Evolutionary conservation across 1,284 basidiomycete genomes (phyloP).

Genomic region (Irpex rosettiformis): DNA sequence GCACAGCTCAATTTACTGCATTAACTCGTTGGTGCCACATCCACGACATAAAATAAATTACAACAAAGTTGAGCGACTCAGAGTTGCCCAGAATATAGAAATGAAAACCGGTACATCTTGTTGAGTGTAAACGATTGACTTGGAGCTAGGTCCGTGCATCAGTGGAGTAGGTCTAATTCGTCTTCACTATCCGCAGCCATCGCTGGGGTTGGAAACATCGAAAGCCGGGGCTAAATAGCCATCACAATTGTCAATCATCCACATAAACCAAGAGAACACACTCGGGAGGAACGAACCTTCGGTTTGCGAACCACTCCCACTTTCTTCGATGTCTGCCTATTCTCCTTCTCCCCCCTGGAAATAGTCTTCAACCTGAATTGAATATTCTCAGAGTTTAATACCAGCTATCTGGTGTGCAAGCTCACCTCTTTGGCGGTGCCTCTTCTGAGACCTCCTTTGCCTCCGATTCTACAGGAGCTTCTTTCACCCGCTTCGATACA

Average conservation of each 20-base stretch:
- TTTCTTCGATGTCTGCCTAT: constrained; percentile 4
- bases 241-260: background rate
- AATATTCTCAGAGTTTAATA: background rate
- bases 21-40: too few relatives aligned
- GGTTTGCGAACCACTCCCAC: constrained; percentile 7
- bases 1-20: too few relatives aligned
- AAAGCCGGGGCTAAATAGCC: constrained; percentile 16
- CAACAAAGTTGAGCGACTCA: too few relatives aligned
- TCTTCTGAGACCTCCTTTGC: background rate
- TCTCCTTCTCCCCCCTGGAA: constrained; percentile 16
- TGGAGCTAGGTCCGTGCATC: background rate
- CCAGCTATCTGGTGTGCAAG: too few relatives aligned
- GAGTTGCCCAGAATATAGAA: too few relatives aligned
- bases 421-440: background rate
- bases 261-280: background rate
- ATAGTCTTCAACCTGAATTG: constrained; percentile 11
- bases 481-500: constrained; percentile 5
- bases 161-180: constrained; percentile 16
- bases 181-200: constrained; percentile 14
- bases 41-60: too few relatives aligned
- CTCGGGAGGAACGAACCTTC: constrained; percentile 8
- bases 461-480: background rate
- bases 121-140: too few relatives aligned
- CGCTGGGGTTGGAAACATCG: constrained; percentile 16
- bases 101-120: too few relatives aligned